Evolutionary conservation across 352 stramenopile species (phyloP).

Genomic region (Phytophthora aleatoria): DNA sequence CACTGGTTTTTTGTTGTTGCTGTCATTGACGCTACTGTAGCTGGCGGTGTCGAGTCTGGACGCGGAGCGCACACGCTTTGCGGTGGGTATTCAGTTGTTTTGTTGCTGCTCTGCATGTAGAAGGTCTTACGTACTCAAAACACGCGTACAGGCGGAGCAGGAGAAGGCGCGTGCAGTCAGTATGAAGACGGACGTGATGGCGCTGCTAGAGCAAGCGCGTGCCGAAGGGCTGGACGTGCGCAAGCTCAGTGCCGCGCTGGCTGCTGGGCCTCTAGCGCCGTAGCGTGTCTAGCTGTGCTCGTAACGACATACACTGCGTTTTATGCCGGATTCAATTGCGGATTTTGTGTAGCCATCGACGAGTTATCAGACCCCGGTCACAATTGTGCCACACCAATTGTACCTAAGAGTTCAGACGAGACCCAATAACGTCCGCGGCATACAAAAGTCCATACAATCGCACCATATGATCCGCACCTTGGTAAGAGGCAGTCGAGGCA

Average conservation of each 20-base stretch:
- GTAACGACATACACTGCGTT: slow-evolving; percentile 5
- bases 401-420: slow-evolving; percentile 29
- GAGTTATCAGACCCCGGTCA: not conserved
- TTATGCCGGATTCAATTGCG: slow-evolving; percentile 21
- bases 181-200: slow-evolving; percentile 66
- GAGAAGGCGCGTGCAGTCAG: slow-evolving; percentile 64
- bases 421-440: not conserved
- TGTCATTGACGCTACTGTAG: slow-evolving; percentile 29
- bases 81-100: too few relatives aligned
- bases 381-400: slow-evolving; percentile 18
- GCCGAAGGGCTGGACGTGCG: slow-evolving; percentile 70
- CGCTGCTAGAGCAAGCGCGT: slow-evolving; percentile 71
- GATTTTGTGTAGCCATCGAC: slow-evolving; percentile 23
- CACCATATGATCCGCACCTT: slow-evolving; percentile 12
- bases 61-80: slow-evolving; percentile 57
- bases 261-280: slow-evolving; percentile 5
- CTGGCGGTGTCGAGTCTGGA: slow-evolving; percentile 83
- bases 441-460: slow-evolving; percentile 13
- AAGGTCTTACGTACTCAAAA: too few relatives aligned
- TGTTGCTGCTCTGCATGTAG: too few relatives aligned
- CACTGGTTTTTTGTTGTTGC: not conserved
- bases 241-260: slow-evolving; percentile 49
- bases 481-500: slow-evolving; percentile 20
- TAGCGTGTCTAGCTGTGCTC: slow-evolving; percentile 1
- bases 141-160: slow-evolving; percentile 53